phyloP scores from a whole-genome alignment of 2,329 filamentous ascomycete species.

The Nothophoma quercina region DNA sequence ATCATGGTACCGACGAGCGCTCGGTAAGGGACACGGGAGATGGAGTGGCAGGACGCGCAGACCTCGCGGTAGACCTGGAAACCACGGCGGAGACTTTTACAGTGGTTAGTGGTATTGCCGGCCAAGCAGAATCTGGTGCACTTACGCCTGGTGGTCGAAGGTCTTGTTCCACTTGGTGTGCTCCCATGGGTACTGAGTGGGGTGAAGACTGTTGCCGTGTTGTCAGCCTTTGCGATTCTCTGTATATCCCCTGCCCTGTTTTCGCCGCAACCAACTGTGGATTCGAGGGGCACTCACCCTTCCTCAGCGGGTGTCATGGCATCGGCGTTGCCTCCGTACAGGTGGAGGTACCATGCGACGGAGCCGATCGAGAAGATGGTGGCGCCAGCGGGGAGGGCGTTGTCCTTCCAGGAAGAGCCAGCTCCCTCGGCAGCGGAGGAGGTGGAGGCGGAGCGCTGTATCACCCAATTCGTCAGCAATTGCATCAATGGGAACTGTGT shows the following conservation, averaged over 20 bases:
- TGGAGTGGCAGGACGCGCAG: conserved; percentile 96
- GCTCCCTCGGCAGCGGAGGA: conserved; percentile 72
- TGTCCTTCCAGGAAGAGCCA: conserved; percentile 81
- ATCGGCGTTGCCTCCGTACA: conserved; percentile 86
- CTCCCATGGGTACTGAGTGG: conserved; percentile 94
- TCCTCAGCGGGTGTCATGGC: conserved; percentile 95
- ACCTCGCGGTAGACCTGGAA: conserved; percentile 99
- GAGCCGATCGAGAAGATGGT: conserved; percentile 87
- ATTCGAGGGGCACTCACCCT: conserved; percentile 74
- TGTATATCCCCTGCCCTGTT: conserved; percentile 31
- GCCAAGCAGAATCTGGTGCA: conserved; percentile 28
- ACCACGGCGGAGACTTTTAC: conserved; percentile 85
- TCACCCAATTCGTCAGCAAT: conserved; percentile 44
- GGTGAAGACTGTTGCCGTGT: conserved; percentile 74
- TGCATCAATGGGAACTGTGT: conserved; percentile 36
- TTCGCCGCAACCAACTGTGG: conserved; percentile 30
- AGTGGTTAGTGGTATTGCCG: conserved; percentile 3
- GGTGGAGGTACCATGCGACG: conserved; percentile 96
- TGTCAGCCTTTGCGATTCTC: conserved; percentile 41
- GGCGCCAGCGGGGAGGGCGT: conserved; percentile 84
- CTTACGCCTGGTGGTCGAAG: conserved; percentile 96
- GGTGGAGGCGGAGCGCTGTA: conserved; percentile 70
- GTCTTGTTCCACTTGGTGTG: conserved; percentile 92
- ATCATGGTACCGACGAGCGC: conserved; percentile 87
- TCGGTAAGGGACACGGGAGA: conserved; percentile 93